Base-by-base conservation (phyloP, 306 rosid genomes). In the Myrica gale region DNA sequence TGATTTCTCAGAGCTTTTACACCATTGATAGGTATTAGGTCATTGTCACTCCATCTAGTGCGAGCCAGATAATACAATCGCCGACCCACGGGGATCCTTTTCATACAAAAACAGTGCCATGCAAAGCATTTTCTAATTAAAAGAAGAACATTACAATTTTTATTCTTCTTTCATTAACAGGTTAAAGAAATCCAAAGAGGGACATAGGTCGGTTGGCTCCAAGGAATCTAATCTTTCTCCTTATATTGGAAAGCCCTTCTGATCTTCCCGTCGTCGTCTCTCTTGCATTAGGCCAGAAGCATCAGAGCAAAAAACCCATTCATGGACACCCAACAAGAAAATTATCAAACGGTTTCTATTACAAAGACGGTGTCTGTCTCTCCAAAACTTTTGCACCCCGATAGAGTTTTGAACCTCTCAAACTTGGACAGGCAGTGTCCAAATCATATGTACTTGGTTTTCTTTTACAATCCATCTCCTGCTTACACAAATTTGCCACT, bases 361-460 rank as follows among this genome's bases (percentile, higher is more conserved):
- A 83, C 82, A 73, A 85, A 82, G 80, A 47, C 85, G 20, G 78
- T 85, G 58, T 39, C 81, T 58, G 95, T 89, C 47, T 61, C 48
- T 79, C 92, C 92, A n/a, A 84, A 79, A 76, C 62, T 54, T 69
- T 5, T 73, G 72, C 72, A 80, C 77, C 81, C 90, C 67, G 75
- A 80, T 11, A 79, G 82, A 81, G 76, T 83, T 61, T 57, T 87
- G 77, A 71, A 13, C 69, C 95, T 91, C 70, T 91, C 97, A 41
- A 91, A 88, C 78, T 82, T 91, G 84, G 95, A 91, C 62, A 85
- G 95, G 78, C 97, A 91, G 84, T 89, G 95, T 79, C 95, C 91
- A 5, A 70, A 20, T 5, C 91, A 76, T 41, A 88, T 91, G 97
- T 85, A 85, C 85, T 72, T 85, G 85, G 89, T 88, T 50, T 89